Conservation (phyloP, 208 protist genomes). For the Angomonas deanei region DNA sequence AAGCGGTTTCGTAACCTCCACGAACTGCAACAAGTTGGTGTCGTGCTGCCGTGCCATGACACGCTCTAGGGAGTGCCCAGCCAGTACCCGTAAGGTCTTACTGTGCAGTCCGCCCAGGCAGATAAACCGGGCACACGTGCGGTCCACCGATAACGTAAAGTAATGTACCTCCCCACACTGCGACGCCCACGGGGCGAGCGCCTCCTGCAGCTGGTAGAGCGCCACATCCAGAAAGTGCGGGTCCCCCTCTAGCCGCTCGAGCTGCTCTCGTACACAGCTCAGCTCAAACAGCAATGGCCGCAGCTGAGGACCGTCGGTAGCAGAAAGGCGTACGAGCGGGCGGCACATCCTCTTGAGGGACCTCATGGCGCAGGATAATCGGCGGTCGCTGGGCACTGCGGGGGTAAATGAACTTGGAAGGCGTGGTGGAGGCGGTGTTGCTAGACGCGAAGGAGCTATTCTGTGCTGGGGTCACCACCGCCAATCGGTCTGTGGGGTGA, state of each 20-base stretch:
- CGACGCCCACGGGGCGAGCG: not conserved
- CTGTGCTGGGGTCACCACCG: too few species aligned
- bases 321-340: not conserved
- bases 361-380: slow-evolving; percentile 2
- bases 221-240: too few species aligned
- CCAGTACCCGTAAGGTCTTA: not conserved
- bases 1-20: not conserved
- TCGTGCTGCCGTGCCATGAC: not conserved
- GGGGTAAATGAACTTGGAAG: not conserved
- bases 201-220: too few species aligned
- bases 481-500: too few species aligned
- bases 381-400: not conserved
- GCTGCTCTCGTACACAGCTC: too few species aligned
- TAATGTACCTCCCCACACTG: not conserved
- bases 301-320: not conserved
- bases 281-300: slow-evolving; percentile 2
- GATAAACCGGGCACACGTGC: not conserved
- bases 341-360: not conserved
- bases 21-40: not conserved
- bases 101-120: not conserved
- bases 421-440: not conserved
- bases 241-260: too few species aligned
- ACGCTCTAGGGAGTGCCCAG: not conserved
- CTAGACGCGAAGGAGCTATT: too few species aligned
- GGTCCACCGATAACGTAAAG: not conserved